Base-by-base conservation (phyloP, 441 rosid genomes). In the Pelargonium australe region DNA sequence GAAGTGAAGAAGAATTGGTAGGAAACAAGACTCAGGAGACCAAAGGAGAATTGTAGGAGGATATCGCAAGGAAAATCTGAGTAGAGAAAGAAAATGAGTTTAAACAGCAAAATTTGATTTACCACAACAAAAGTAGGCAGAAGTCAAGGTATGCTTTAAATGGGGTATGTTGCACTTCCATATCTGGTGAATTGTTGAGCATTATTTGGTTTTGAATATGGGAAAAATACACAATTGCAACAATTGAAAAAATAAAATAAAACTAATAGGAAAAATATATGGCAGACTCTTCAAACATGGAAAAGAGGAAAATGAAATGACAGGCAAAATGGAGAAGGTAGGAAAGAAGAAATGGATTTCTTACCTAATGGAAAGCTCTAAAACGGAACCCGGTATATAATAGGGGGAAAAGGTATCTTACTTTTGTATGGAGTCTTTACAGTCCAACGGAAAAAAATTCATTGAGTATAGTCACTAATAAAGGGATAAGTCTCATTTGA, bases 311-410 rank as follows among this genome's bases (percentile, higher is more conserved):
- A 28, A 67, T 61, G 51, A 3, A 67, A 28, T 64, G 64, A 57
- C 55, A 55, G 65, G 70, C 25, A 68, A 75, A 65, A 76, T 25
- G 14, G 63, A 77, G 41, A 67, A 67, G 70, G 63, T 41, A 66
- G 64, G 65, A 64, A 66, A 25, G 45, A 61, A 51, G 34, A 68
- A 61, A 47, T 61, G 19, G 34, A 45, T 49, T 70, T 68, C 69
- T 28, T 67, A 65, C 64, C 66, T 75, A n/a, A 23, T 70, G n/a
- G 55, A 65, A 63, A 66, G 64, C 47, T 70, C 28, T 34, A 69
- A 37, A 66, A 43, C 37, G 19, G 64, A 67, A 74, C 65, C 68
- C 3, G 49, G 63, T 14, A 43, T 12, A 40, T 28, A 78, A 62
- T 65, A 64, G 67, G 45, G 68, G 72, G 55, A 5, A 49, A 49